Base-by-base conservation (phyloP, 495 filamentous ascomycete species). In the Staphylotrichum tortipilum region DNA sequence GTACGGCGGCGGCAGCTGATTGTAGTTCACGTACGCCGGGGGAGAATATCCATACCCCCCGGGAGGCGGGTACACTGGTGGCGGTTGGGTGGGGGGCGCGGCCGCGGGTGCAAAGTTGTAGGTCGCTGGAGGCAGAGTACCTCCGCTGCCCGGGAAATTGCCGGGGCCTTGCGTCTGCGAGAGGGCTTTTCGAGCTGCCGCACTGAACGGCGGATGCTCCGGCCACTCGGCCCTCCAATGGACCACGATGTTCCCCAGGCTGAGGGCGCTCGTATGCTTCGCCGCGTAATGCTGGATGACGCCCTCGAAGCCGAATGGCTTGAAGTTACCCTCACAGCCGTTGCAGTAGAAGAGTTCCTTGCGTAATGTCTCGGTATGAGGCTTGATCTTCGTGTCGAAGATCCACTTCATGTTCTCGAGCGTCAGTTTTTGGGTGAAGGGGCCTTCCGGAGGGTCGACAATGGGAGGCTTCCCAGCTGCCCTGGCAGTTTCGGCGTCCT, bases 321-420 rank as follows among this genome's bases (percentile, higher is more conserved):
- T 83, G 50, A 62, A 63, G 52, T 75, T 78, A 18, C 69, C 69
- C 37, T 81, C 78, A 55, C 85, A 88, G 18, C 70, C 76, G 58
- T 79, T 82, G 63, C 86, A 91, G 48, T 82, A 77, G 62, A 91
- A 89, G 11, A 88, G 62, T 51, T 89, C 85, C 55, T 81, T 84
- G 47, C 71, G 65, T 50, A 73, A 74, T 14, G 64, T 51, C 48
- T 85, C 81, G 0, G 82, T 85, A 23, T 75, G 56, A 6, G 79
- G 79, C 54, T 80, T 83, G 57, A 91, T 73, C 62, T 87, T 88
- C 49, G 72, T 80, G 52, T 89, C 85, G 53, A 82, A 88, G 24
- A 89, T 68, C 79, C 81, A 90, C 63, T 85, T 89, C 85, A 91
- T 88, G 60, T 88, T 88, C 57, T 89, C 86, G 50, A 91, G 69